Conservation (phyloP, 2,329 filamentous ascomycete genomes). For the Mycosphaerella arachidis region DNA sequence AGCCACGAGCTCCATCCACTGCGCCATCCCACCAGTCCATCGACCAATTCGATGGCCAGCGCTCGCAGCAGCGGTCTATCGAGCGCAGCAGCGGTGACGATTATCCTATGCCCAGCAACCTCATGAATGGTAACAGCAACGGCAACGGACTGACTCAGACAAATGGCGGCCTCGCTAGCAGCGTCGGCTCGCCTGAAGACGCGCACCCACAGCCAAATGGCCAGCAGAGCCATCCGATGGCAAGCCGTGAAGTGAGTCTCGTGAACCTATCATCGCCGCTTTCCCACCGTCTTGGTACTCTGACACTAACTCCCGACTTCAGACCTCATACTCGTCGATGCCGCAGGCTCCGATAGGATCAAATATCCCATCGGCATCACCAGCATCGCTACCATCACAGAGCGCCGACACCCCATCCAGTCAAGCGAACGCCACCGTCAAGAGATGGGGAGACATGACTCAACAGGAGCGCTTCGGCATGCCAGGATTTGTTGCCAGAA, state of each 20-base stretch:
- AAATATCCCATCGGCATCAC: conserved; percentile 8
- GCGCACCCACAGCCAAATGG: conserved; percentile 20
- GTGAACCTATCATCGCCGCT: background rate
- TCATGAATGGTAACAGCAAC: conserved; percentile 42
- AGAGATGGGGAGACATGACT: conserved; percentile 53
- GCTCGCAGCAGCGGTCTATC: conserved; percentile 35
- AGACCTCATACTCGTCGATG: conserved; percentile 7
- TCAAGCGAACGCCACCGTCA: conserved; percentile 32
- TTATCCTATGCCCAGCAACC: conserved; percentile 56
- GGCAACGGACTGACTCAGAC: conserved; percentile 17
- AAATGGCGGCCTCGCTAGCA: conserved; percentile 23
- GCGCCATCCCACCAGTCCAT: conserved; percentile 42
- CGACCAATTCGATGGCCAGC: conserved; percentile 54
- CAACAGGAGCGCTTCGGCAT: conserved; percentile 58
- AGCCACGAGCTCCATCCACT: conserved; percentile 43
- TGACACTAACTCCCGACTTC: background rate
- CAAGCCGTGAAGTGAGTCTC: conserved; percentile 22
- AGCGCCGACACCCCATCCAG: conserved; percentile 8
- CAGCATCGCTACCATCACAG: conserved; percentile 7
- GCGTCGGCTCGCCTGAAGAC: conserved; percentile 23
- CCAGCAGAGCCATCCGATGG: conserved; percentile 22
- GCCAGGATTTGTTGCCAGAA: conserved; percentile 53
- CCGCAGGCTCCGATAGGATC: conserved; percentile 26
- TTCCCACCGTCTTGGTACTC: background rate
- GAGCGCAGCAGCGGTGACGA: conserved; percentile 41